Conservation (phyloP, 208 protist genomes). For the Kentomonas sorsogonicus region DNA sequence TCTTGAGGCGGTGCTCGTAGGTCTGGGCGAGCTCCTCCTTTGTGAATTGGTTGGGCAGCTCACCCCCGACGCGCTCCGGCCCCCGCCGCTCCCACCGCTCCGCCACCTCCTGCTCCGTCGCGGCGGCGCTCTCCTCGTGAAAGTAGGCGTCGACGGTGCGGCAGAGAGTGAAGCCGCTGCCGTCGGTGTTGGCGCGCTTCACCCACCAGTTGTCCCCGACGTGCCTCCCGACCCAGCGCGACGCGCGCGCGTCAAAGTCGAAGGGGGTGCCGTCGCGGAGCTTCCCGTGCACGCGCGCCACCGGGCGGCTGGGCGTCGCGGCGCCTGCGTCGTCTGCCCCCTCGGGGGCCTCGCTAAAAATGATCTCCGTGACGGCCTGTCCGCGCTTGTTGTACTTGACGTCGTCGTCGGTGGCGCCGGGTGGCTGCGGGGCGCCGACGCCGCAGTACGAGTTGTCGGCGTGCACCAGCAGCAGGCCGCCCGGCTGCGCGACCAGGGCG, state of each 20-base stretch:
- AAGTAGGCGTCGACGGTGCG: conserved; percentile 50
- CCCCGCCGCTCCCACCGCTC: conserved; percentile 16
- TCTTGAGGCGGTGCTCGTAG: conserved; percentile 40
- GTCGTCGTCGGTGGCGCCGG: not conserved
- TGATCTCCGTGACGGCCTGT: conserved; percentile 44
- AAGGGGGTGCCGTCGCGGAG: conserved; percentile 42
- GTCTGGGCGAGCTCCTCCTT: conserved; percentile 40
- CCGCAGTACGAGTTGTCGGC: conserved; percentile 86
- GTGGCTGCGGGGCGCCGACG: conserved; percentile 10
- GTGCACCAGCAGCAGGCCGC: conserved; percentile 47
- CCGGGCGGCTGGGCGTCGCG: not conserved
- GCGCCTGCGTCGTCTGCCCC: conserved; percentile 13
- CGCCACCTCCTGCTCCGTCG: conserved; percentile 22
- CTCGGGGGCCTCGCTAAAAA: too few species aligned
- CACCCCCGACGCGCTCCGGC: conserved; percentile 25
- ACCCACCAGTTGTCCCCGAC: conserved; percentile 71
- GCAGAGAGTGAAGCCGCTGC: conserved; percentile 15
- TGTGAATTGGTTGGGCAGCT: conserved; percentile 22
- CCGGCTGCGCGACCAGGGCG: conserved; percentile 61
- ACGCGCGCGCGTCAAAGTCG: conserved; percentile 27
- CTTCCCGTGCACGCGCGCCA: conserved; percentile 33
- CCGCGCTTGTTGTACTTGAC: conserved; percentile 40
- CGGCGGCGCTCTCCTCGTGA: conserved; percentile 29
- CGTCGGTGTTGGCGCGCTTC: conserved; percentile 23
- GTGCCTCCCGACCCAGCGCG: conserved; percentile 33